Base-by-base conservation (phyloP, 805 yeast genomes). In the Wilhelminamyces savonicus region DNA sequence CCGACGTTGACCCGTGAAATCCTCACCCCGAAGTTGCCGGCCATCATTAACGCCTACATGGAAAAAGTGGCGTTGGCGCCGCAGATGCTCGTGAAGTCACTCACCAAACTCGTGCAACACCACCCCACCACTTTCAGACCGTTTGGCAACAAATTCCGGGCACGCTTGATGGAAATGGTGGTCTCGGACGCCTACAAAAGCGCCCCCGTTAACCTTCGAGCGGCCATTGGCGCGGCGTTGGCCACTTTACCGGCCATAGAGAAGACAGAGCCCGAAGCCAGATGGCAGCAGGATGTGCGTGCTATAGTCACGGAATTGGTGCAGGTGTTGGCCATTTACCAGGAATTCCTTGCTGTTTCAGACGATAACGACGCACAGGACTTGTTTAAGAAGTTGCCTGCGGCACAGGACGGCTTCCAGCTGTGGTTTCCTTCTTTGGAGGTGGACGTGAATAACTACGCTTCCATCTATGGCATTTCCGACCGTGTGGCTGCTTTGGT, bases 121-220 rank as follows among this genome's bases (percentile, higher is more conserved):
- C 82, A 85, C 46, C 71, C 94, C 2, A 82, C 92, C 2, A 81
- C 94, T 2, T 83, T 84, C 48, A 73, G 88, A 52, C 94, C 95
- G 10, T 79, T 68, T 56, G 81, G 80, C 4, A 70, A 75, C 34
- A 79, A 76, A 43, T 74, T 72, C 40, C 76, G 77, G 42, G 52
- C 48, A 9, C 68, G 62, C 18, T 53, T 78, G 18, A 35, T 59
- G 7, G 41, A 39, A 5, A 47, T 72, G 4, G 36, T 61, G 14
- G 35, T 52, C 66, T 22, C 47, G 35, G 22, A 50, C 43, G 31
- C 56, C 50, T 45, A 69, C 57, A 42, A 46, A 48, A 59, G 50
- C 27, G 62, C 68, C 36, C 69, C 74, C 18, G 21, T 30, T 0
- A 34, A 42, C 0, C 54, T 78, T 27, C 66, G 71, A 43, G 31